Conservation (phyloP, 179 eudicot genomes). For the Spinacia oleracea region DNA sequence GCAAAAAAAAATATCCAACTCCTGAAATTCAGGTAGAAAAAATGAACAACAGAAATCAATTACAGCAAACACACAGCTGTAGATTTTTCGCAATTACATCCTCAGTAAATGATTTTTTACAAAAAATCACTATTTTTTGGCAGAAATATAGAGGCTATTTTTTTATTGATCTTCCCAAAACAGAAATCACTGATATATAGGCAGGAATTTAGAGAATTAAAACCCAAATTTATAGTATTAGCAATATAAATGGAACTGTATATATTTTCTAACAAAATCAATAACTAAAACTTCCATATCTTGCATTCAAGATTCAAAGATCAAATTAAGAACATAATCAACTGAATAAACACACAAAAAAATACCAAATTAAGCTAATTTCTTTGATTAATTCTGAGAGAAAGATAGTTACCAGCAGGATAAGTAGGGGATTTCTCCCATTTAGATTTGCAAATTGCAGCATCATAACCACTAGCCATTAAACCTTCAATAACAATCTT, state of each 20-base stretch:
- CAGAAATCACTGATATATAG: constrained; percentile 11
- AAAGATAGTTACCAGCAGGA: constrained; percentile 70
- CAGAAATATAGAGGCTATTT: constrained; percentile 2
- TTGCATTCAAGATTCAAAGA: not conserved
- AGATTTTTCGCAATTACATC: too few relatives aligned
- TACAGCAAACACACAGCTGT: too few relatives aligned
- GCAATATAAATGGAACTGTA: not conserved
- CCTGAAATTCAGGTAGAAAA: constrained; percentile 15
- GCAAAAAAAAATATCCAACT: not conserved
- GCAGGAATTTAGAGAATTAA: constrained; percentile 6
- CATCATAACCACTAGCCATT: constrained; percentile 54
- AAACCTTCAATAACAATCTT: constrained; percentile 60
- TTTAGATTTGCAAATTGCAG: constrained; percentile 81
- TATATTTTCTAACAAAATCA: constrained; percentile 10
- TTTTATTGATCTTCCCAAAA: not conserved
- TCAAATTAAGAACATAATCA: constrained; percentile 1
- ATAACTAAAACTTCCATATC: constrained; percentile 14
- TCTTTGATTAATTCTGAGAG: not conserved
- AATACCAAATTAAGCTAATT: not conserved
- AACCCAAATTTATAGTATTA: not conserved
- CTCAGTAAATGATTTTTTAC: not conserved
- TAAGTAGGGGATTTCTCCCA: constrained; percentile 86
- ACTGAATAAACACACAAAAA: not conserved
- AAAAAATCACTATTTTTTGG: not conserved
- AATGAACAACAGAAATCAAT: too few relatives aligned